A percentile compares a stretch with the other conserved stretches of the same genome.
phyloP scores from a whole-genome alignment of 1,284 basidiomycete genomes.

The Tetrapyrgos nigripes region DNA sequence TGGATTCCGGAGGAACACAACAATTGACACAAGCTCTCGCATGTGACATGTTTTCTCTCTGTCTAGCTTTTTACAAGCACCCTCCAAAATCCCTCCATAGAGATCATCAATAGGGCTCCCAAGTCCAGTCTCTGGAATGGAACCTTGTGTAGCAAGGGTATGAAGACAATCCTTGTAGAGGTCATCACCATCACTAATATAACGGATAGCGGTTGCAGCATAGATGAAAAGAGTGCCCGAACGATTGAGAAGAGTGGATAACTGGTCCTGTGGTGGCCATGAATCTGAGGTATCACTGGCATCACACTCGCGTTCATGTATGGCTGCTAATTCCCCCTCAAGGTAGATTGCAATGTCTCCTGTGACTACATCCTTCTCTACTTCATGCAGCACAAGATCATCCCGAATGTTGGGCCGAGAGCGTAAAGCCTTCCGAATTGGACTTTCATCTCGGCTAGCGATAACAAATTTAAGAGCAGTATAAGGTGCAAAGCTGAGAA shows the following conservation, averaged over 20 bases:
- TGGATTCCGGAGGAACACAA: neutral
- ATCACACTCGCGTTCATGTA: neutral
- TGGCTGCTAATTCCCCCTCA: neutral
- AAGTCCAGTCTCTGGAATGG: neutral
- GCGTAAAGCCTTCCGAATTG: neutral
- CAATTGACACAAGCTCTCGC: neutral
- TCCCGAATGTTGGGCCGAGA: neutral
- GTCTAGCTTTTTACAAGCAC: neutral
- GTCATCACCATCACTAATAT: neutral
- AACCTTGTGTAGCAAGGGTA: neutral
- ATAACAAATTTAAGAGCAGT: neutral
- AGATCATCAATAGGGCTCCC: neutral
- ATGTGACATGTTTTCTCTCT: neutral
- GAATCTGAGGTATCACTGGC: neutral
- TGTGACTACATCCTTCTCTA: constrained; percentile 21
- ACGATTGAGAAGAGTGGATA: neutral
- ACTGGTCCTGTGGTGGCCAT: neutral
- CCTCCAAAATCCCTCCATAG: neutral
- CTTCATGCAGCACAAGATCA: constrained; percentile 20
- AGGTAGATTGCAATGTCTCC: constrained; percentile 23
- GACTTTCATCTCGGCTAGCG: neutral
- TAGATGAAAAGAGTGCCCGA: constrained; percentile 1
- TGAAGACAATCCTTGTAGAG: neutral
- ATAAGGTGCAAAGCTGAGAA: neutral
- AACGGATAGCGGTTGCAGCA: constrained; percentile 10